These are phyloP conservation scores for Colletotrichum simmondsii DNA, from an alignment of 2,329 filamentous ascomycete genomes.

Conservation along the genomic window DNA sequence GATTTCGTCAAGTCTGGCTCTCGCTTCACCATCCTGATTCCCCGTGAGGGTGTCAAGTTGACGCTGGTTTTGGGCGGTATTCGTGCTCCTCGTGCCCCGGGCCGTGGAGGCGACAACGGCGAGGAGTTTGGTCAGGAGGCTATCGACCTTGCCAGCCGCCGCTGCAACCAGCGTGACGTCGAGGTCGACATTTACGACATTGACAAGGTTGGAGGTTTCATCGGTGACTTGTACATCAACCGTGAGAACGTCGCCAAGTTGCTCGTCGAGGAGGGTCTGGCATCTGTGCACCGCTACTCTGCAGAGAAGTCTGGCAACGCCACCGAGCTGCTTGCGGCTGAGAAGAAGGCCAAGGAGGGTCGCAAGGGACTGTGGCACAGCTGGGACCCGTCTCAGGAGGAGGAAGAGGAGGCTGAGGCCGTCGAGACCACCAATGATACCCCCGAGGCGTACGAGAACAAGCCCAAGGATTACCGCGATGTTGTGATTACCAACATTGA, in stretches of 20 bases:
- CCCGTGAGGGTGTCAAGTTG: conserved; percentile 92
- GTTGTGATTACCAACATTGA: conserved; percentile 94
- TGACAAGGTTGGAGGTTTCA: conserved; percentile 98
- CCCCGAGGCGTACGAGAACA: conserved; percentile 67
- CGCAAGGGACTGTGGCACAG: conserved; percentile 92
- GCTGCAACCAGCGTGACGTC: conserved; percentile 93
- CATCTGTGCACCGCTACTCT: conserved; percentile 92
- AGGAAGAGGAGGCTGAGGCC: conserved; percentile 66
- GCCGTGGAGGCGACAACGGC: conserved; percentile 78
- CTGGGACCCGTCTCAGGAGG: conserved; percentile 89
- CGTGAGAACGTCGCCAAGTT: conserved; percentile 95
- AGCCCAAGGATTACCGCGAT: conserved; percentile 86
- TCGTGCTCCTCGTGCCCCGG: conserved; percentile 86
- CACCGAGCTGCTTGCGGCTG: conserved; percentile 85
- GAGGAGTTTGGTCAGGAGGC: conserved; percentile 97
- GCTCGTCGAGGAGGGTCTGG: conserved; percentile 92
- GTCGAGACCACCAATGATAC: conserved; percentile 60
- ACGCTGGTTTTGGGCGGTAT: conserved; percentile 96
- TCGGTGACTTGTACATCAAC: conserved; percentile 92
- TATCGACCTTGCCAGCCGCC: conserved; percentile 87
- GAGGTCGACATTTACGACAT: conserved; percentile 95
- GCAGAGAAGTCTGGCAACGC: conserved; percentile 95
- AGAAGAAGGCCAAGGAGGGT: conserved; percentile 88
- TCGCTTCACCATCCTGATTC: conserved; percentile 90
- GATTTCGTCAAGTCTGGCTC: conserved; percentile 99